Base-by-base conservation (phyloP, 2,329 filamentous ascomycete species). In the Colletotrichum lupini region DNA sequence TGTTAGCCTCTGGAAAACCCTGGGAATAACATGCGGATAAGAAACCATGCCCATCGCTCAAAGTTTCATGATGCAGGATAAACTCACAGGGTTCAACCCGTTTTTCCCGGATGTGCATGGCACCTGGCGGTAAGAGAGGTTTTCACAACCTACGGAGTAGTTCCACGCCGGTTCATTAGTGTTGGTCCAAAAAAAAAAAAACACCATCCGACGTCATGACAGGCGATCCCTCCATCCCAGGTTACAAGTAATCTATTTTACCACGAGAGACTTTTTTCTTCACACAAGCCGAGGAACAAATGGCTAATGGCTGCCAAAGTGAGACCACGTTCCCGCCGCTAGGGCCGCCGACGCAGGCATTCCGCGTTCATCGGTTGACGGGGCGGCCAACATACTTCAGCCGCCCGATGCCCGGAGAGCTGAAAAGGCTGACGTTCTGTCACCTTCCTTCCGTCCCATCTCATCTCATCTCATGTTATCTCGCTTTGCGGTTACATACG, bases 191-290 rank as follows among this genome's bases (percentile, higher is more conserved):
- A 61, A n/a, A 24, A 30, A 30, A 26, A 26, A 26, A 26, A 26
- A 26, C 3, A 26, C 46, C 55, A 28, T 19, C 49, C 53, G 53
- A 69, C 53, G 68, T 58, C 66, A 59, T 53, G 59, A 63, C 53
- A 58, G 52, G 59, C 63, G 64, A 57, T 49, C 57, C 65, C 49
- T 30, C 62, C 37, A 26, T 52, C 26, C 46, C 52, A 53, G 19
- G 53, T 7, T 46, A 19, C 42, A 8, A 46, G 42, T n/a, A 46
- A 46, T 46, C n/a, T 26, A 52, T 32, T 68, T 2, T 5, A 22
- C 19, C 42, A 6, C 60, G 59, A 22, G 59, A 49, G 2, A 32
- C 28, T 9, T 9, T n/a, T 46, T 46, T 19, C 16, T 37, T 30
- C 2, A 32, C 32, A 12, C 19, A 46, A 46, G 42, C 42, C 42